These are phyloP conservation scores for Apiospora arundinis DNA, from an alignment of 2,329 filamentous ascomycete genomes.

Conservation along the genomic window DNA sequence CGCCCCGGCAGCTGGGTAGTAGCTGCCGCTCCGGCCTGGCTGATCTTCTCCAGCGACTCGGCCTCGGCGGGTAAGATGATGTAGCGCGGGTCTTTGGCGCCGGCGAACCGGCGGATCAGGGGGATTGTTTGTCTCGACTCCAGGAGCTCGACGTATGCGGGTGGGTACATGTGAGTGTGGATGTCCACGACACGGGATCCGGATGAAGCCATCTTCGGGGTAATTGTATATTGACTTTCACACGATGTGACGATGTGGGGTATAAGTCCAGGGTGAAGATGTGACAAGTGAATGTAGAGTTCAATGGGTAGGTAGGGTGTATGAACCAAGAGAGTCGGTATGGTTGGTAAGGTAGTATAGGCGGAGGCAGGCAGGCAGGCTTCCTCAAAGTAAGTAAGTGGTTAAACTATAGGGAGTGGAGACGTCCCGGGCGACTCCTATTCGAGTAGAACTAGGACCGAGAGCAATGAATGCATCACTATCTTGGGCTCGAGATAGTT, in stretches of 20 bases:
- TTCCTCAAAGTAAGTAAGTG: not conserved
- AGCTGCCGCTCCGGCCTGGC: slow-evolving; percentile 48
- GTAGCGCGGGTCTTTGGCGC: slow-evolving; percentile 63
- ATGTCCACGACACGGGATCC: slow-evolving; percentile 63
- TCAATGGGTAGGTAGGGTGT: not conserved
- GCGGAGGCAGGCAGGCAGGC: not conserved
- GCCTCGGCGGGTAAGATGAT: slow-evolving; percentile 65
- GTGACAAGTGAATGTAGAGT: not conserved
- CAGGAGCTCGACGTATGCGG: slow-evolving; percentile 66
- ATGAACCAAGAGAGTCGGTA: not conserved
- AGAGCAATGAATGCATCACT: not conserved
- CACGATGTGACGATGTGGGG: not conserved
- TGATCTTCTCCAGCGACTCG: slow-evolving; percentile 54
- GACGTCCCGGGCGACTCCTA: not conserved
- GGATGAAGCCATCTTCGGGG: slow-evolving; percentile 40
- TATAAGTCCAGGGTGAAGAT: not conserved
- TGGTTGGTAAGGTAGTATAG: not conserved
- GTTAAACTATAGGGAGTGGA: slow-evolving; percentile 4
- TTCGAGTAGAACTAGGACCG: not conserved
- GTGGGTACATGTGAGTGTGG: slow-evolving; percentile 74
- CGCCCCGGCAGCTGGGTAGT: slow-evolving; percentile 71
- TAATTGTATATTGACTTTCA: not conserved
- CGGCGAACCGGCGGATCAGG: slow-evolving; percentile 71
- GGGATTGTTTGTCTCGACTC: slow-evolving; percentile 68
- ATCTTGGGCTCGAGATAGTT: not conserved